These are phyloP conservation scores for Globisporangium recalcitrans DNA, from an alignment of 352 stramenopile species.

Conservation along the genomic window DNA sequence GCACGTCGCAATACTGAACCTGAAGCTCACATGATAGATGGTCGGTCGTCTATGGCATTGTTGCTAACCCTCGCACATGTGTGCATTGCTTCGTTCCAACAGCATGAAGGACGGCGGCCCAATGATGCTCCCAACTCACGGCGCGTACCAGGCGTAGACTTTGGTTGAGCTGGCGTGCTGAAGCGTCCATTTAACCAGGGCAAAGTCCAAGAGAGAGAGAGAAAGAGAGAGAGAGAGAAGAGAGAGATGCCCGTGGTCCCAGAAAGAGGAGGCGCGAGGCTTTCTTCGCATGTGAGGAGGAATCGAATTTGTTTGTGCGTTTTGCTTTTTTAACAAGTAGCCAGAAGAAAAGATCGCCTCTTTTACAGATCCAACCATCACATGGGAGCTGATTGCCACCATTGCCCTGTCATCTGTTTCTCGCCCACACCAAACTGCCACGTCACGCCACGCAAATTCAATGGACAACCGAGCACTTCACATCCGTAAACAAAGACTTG, in stretches of 20 bases:
- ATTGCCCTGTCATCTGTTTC: too few relatives aligned
- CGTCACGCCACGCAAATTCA: background rate
- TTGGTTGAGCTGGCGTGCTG: constrained; percentile 3
- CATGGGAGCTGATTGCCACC: background rate
- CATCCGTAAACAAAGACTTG: background rate
- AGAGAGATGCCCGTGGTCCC: too few relatives aligned
- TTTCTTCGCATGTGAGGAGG: constrained; percentile 3
- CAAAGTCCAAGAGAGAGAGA: background rate
- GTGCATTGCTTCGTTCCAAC: constrained; percentile 5
- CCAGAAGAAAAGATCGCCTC: background rate
- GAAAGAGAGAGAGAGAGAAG: background rate
- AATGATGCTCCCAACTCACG: constrained; percentile 88
- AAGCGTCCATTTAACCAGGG: background rate
- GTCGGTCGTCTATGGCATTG: too few relatives aligned
- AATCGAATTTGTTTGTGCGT: constrained; percentile 3
- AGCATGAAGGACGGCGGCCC: constrained; percentile 86
- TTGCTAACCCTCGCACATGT: background rate
- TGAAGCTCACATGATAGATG: too few relatives aligned
- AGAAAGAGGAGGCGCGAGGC: background rate
- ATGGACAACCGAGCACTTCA: too few relatives aligned
- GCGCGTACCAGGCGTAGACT: constrained; percentile 71
- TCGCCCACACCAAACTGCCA: too few relatives aligned
- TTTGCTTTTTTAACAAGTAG: background rate
- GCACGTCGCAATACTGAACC: background rate
- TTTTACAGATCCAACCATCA: background rate